Conservation (phyloP, 257 asterid species). For the Nicotiana obtusifolia region DNA sequence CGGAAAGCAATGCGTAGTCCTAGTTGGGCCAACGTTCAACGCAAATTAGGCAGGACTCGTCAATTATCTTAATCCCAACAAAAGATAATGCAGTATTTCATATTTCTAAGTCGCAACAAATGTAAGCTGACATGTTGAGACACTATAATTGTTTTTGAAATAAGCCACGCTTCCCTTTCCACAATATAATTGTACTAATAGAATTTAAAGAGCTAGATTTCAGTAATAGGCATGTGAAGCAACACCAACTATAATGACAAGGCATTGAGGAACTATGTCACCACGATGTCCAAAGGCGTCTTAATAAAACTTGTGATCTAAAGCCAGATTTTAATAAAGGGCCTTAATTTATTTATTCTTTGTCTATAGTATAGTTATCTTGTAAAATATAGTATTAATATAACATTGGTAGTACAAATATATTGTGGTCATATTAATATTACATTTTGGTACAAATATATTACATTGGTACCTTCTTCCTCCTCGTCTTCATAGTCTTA, state of each 20-base stretch:
- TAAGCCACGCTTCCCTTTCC: background rate
- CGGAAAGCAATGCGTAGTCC: background rate
- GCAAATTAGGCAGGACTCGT: background rate
- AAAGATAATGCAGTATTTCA: background rate
- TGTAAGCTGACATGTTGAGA: background rate
- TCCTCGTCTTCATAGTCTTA: no score
- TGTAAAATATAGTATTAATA: no score
- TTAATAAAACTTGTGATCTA: no score
- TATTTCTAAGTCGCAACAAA: background rate
- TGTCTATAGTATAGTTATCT: no score
- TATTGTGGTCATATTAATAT: no score
- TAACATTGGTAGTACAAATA: no score
- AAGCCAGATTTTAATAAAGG: no score
- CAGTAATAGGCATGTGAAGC: background rate
- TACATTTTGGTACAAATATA: no score
- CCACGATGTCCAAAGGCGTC: background rate
- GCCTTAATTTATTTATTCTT: no score
- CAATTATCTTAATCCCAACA: background rate
- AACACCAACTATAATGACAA: background rate
- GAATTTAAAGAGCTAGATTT: background rate
- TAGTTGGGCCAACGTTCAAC: background rate
- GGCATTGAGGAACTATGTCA: background rate
- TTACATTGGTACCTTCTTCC: no score
- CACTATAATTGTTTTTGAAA: background rate
- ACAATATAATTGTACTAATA: background rate